These are phyloP conservation scores for Neoboletus magnificus DNA, from an alignment of 768 basidiomycete genomes.

Conservation along the genomic window DNA sequence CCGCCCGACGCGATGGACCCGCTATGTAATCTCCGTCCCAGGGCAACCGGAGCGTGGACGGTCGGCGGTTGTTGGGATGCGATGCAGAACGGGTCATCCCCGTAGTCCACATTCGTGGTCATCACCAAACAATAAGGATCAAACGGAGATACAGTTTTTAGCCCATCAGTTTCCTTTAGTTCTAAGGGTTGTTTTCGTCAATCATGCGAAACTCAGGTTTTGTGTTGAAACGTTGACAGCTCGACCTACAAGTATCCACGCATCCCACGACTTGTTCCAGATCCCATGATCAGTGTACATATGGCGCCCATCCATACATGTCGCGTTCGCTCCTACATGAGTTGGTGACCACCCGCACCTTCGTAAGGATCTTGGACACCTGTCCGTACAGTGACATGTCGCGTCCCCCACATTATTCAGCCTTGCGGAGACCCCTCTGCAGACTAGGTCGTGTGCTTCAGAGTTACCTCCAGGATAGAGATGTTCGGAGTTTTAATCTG, in stretches of 20 bases:
- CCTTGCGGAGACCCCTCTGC: not conserved
- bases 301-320: not conserved
- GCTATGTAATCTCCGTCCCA: not conserved
- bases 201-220: not conserved
- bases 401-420: not conserved
- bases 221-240: not conserved
- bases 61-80: not conserved
- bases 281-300: not conserved
- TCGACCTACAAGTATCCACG: not conserved
- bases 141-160: not conserved
- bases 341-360: not conserved
- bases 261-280: not conserved
- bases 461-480: not conserved
- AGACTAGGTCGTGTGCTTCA: no score
- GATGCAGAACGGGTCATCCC: not conserved
- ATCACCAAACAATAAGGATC: not conserved
- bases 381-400: not conserved
- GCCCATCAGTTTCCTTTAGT: not conserved
- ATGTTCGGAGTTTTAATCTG: not conserved
- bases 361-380: not conserved
- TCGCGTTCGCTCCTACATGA: not conserved
- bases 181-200: not conserved
- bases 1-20: not conserved
- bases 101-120: not conserved
- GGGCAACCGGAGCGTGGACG: not conserved